Conservation (phyloP, 1,284 basidiomycete genomes). For the Mrakiaceae sp. region DNA sequence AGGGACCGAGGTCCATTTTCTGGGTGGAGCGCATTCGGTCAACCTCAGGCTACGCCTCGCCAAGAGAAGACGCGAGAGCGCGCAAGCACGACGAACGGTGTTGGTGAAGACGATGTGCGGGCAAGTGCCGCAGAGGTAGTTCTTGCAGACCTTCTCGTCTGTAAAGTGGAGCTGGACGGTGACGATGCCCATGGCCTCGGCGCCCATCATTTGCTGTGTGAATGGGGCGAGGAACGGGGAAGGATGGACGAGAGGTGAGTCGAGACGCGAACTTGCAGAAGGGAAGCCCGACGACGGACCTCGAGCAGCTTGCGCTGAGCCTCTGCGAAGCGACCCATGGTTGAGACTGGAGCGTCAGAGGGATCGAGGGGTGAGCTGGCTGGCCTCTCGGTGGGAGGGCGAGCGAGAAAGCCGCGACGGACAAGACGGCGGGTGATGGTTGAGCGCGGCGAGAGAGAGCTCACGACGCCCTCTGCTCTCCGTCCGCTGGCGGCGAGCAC, state of each 20-base stretch:
- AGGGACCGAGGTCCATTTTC: slow-evolving; percentile 99
- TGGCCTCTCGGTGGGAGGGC: too few species aligned
- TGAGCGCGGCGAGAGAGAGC: too few species aligned
- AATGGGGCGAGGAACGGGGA: neutral
- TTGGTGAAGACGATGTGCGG: slow-evolving; percentile 97
- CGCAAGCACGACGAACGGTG: slow-evolving; percentile 55
- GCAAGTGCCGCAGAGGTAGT: slow-evolving; percentile 95
- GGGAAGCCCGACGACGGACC: slow-evolving; percentile 23
- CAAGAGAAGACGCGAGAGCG: slow-evolving; percentile 2
- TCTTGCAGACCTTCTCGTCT: slow-evolving; percentile 97
- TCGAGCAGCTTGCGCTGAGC: slow-evolving; percentile 38
- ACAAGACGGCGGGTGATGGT: too few species aligned
- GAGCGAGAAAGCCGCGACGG: too few species aligned
- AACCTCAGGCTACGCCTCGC: neutral
- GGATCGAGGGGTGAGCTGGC: too few species aligned
- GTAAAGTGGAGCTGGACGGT: slow-evolving; percentile 89
- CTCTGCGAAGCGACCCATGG: slow-evolving; percentile 38
- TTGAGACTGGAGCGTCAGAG: slow-evolving; percentile 1
- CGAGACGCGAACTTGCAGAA: neutral
- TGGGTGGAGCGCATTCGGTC: slow-evolving; percentile 32
- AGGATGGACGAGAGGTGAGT: neutral
- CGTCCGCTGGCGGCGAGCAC: too few species aligned
- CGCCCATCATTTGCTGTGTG: slow-evolving; percentile 95
- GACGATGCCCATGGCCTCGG: slow-evolving; percentile 90
- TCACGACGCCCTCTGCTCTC: too few species aligned